Evolutionary conservation across 805 yeast genomes (phyloP), one percentile per base, ranked within the genome.

Genomic region (Ogataea minuta): DNA sequence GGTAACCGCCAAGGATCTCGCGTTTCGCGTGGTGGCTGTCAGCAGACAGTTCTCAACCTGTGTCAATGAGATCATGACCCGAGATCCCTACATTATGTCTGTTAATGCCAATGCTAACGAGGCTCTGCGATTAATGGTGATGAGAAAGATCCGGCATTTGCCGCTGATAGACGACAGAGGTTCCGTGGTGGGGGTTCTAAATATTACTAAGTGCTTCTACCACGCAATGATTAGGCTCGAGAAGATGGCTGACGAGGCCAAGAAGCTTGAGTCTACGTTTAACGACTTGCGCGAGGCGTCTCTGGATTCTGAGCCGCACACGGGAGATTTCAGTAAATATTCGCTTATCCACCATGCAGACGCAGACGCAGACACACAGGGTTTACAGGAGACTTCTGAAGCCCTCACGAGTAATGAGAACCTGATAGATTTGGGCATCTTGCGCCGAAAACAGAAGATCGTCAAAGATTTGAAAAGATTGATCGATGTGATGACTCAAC

Each of bases 1-100:
- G 6, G 57, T 68, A 32, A 71, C 76, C 1, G 68, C 76, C 0
- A 70, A 68, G 43, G 76, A 71, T 47, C 50, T 71, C n/a, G 74
- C 74, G 0, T 67, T 67, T 27, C 57, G 70, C 25, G 72, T 66
- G 4, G 62, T 64, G 11, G 67, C 68, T 0, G 36, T 43, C 16
- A 62, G 56, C 6, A 28, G 59, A 15, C 55, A 57, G 27, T 43
- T 46, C 10, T 12, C 33, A 1, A 55, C 67, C 2, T 48, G 49
- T 4, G 67, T 70, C 4, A 57, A 53, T 23, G 53, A 55, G 16
- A 67, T 71, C 9, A 67, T 70, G 74, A 66, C 76, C 0, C 46
- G 45, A 2, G 53, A 52, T 12, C 76, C 76, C 0, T 52, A 57
- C 16, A 60, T 59, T 21, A 57, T 65, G 9, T 62, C 65, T 8